Evolutionary conservation across 1,284 basidiomycete species (phyloP).

Genomic region (Polyporus tsugae): DNA sequence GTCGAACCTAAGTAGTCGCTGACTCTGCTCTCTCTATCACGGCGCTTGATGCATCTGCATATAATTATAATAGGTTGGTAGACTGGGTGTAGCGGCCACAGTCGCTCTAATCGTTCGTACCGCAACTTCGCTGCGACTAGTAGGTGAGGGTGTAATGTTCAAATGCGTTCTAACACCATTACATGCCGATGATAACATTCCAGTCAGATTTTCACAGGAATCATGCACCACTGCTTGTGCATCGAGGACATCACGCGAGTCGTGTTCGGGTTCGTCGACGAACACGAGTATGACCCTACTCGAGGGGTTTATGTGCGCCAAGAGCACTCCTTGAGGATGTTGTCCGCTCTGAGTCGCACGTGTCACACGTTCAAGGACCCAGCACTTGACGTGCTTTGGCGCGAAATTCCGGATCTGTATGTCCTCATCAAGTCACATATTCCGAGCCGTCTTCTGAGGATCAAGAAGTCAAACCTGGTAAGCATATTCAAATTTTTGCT

Average conservation of each 20-base stretch:
- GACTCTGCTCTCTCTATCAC: neutral
- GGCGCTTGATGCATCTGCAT: neutral
- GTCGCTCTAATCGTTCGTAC: neutral
- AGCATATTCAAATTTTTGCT: neutral
- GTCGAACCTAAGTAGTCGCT: neutral
- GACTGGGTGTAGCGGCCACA: neutral
- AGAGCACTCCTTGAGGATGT: conserved; percentile 37
- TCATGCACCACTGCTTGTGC: conserved; percentile 9
- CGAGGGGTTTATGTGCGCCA: neutral
- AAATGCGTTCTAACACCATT: neutral
- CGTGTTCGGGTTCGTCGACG: conserved; percentile 6
- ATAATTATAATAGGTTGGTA: neutral
- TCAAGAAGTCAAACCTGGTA: conserved; percentile 1
- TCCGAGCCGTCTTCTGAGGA: neutral
- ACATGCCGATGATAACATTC: neutral
- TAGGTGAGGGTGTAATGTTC: neutral
- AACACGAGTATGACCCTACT: neutral
- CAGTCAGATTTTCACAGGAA: neutral
- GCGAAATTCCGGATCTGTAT: conserved; percentile 46
- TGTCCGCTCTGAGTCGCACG: conserved; percentile 72
- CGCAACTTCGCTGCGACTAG: neutral
- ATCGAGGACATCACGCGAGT: conserved; percentile 3
- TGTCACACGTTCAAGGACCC: conserved; percentile 72
- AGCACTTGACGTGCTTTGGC: conserved; percentile 71
- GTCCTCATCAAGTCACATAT: conserved; percentile 4